Evolutionary conservation across 2,329 filamentous ascomycete species (phyloP), one percentile per base, ranked within the genome.

Genomic region (Phaeosphaeria sp.): DNA sequence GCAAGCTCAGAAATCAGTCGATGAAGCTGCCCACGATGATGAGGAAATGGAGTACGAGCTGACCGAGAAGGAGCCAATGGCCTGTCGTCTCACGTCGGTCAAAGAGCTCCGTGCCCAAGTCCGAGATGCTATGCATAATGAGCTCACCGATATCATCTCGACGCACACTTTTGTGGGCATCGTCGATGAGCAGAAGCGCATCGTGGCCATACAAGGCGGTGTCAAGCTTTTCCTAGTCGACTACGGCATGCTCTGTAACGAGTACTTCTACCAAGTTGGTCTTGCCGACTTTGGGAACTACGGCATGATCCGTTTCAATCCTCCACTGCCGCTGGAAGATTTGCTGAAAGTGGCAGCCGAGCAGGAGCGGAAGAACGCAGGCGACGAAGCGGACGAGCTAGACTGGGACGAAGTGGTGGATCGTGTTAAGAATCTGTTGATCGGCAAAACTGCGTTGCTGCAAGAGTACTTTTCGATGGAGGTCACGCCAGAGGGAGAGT

Each of bases 201-300:
- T 99, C 13, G 93, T 89, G n/a, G 93, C 95, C 17, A 90, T 99
- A 39, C 95, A 99, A 78, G 89, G 91, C 36, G 95, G 94, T 15
- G 90, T 98, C 9, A 96, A 93, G 73, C 85, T 99, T 7, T 97
- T 91, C 75, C 85, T 99, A 21, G 84, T 99, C 52, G 95, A 99
- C 77, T 99, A 99, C 72, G 95, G 93, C 11, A 88, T 94, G 73
- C 81, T 91, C 1, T 91, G 77, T 74, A 90, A 88, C 60, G 94
- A 98, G 68, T 96, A 94, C 75, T 96, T 98, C 76, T 99, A 99
- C 79, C 95, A 99, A 78, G 80, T 98, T 20, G 94, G 93, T 0
- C 84, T 99, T 36, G 96, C 93, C 0, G 93, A 99, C 72, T 99
- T 99, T 78, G 92, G 90, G 1, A 99, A 99, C 74, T 97, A 97